Evolutionary conservation across 2,329 filamentous ascomycete species (phyloP), one percentile per base, ranked within the genome.

Genomic region (Pseudocercospora eumusae): DNA sequence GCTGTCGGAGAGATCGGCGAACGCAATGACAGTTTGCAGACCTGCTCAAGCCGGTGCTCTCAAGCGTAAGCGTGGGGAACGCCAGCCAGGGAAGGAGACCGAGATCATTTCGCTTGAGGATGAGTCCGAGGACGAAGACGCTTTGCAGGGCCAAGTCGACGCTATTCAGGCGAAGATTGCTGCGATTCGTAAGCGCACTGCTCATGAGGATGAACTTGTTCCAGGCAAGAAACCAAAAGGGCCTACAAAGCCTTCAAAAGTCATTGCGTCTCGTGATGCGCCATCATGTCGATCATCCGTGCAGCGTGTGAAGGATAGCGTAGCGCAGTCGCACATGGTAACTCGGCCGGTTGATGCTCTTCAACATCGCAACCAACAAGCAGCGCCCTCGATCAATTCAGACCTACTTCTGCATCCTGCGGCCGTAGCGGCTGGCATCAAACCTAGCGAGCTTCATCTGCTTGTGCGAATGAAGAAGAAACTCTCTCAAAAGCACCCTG

Each of bases 41-140:
- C 10, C 40, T 42, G 33, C 7, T 45, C 11, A 15, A 36, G 28
- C 45, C 3, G 25, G 28, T 8, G 50, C 28, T 21, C 21, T 55
- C 6, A 62, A 62, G 23, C 50, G 56, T 18, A 57, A 59, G 55
- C 40, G 57, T 10, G 49, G 58, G 28, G 47, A 53, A 9, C 2
- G 31, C 4, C 18, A 20, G n/a, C 33, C 45, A 45, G 13, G 2
- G 25, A 56, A 28, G 11, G 23, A 33, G 52, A 20, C 9, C 8
- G 28, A 20, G 13, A 18, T 4, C 4, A 27, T 33, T 4, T 4
- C 25, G 31, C 23, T 23, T 4, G 25, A 7, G 1, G 54, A 59
- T 6, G 58, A 63, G 1, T 59, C 62, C 8, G 62, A 68, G 9
- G 64, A 66, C 27, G 64, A 66, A 50, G 55, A 60, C 2, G 57